Percentiles rank a stretch among this genome's conserved stretches.
Evolutionary conservation across 257 asterid species (phyloP).

Genomic region (Vinca minor): DNA sequence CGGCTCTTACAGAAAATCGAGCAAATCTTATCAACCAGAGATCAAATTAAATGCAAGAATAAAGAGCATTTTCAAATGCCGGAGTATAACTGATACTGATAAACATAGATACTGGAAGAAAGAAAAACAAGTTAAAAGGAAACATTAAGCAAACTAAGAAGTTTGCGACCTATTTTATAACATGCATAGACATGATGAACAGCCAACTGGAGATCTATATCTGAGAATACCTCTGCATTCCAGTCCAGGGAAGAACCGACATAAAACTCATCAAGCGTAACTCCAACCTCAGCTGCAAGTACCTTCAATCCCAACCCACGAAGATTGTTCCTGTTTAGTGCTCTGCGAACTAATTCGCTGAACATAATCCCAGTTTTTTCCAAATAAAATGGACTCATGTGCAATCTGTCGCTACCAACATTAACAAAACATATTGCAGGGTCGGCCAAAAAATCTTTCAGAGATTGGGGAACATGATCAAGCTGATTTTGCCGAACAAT

Average conservation of each 20-base stretch:
- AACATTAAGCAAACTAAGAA: not conserved
- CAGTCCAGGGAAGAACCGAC: not conserved
- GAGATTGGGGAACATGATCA: constrained; percentile 2
- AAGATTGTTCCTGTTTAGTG: not conserved
- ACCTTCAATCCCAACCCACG: not conserved
- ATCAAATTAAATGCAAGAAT: too few relatives aligned
- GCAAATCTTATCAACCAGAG: too few relatives aligned
- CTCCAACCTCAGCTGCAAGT: not conserved
- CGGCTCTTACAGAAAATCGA: too few relatives aligned
- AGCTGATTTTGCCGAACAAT: not conserved
- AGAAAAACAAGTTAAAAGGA: too few relatives aligned
- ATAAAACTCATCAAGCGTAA: not conserved
- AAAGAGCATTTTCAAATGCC: too few relatives aligned
- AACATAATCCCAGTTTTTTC: not conserved
- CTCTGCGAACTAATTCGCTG: not conserved
- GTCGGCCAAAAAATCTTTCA: constrained; percentile 1
- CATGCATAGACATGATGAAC: not conserved
- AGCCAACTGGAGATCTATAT: not conserved
- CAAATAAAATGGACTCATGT: not conserved
- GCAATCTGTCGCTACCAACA: not conserved
- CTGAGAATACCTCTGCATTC: not conserved
- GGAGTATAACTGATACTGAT: too few relatives aligned
- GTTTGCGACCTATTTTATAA: too few relatives aligned
- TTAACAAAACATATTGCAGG: constrained; percentile 7
- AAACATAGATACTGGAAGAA: too few relatives aligned